Evolutionary conservation across 805 yeast species (phyloP), one percentile per base, ranked within the genome.

Genomic region (Pichia cabralensis): DNA sequence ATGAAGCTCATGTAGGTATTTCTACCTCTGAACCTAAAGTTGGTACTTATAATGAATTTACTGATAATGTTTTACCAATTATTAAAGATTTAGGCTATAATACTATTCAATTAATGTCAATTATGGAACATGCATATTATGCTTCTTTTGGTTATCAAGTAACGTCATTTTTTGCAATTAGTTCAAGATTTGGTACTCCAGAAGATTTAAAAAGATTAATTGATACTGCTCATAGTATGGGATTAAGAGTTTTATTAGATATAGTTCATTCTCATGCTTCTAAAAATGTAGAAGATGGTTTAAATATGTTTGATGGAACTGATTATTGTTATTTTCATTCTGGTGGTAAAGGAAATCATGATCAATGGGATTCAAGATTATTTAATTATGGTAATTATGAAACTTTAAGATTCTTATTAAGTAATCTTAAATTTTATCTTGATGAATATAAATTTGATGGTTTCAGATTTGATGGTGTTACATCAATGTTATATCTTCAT

Each of bases 111-210:
- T 67, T 89, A 52, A 89, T 89, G 98, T 96, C 98, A 0, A 71
- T 89, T 28, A 89, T 89, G 98, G 98, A 89, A 59, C 98, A 89
- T 56, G 97, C 98, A 2, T 89, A 89, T 55, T 89, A 89, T 56
- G 98, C 96, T 1, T 84, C 95, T 2, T 89, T 89, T 55, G 98
- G 98, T n/a, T 89, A 89, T 56, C 98, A 89, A 58, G 77, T 89
- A 19, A 88, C 97, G 16, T 82, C 80, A 40, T 92, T 89, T 55
- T 89, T 82, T 55, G 96, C 97, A 2, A 67, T 72, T 17, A 77
- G 92, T 34, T 88, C 96, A 7, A 70, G 98, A 43, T 92, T 67
- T 49, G 98, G 98, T 20, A 75, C 96, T 0, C 97, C 98, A 3
- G 97, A 92, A 47, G 96, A 92, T 33, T 67, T 89, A 50, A 88